Conservation (phyloP, 2,329 filamentous ascomycete genomes). For the Hysterium pulicare region DNA sequence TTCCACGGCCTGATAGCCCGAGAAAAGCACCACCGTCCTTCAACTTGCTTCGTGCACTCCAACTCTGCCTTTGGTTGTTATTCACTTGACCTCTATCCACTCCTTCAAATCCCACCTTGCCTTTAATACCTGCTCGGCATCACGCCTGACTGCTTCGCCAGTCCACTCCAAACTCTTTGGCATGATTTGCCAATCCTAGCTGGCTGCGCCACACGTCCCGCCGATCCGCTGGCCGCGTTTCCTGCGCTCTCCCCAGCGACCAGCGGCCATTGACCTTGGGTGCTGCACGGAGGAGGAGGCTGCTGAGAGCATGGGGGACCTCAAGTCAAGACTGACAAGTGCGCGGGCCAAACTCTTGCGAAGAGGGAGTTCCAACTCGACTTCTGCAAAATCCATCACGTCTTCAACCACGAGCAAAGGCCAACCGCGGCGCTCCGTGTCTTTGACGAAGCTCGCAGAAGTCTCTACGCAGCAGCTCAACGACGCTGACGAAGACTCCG, state of each 20-base stretch:
- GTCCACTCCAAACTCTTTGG: too few species aligned
- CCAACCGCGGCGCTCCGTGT: conserved; percentile 22
- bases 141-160: too few species aligned
- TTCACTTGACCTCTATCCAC: too few species aligned
- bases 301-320: conserved; percentile 27
- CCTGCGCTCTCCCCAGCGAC: neutral
- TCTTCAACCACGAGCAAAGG: conserved; percentile 25
- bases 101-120: too few species aligned
- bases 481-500: conserved; percentile 8
- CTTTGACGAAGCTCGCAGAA: conserved; percentile 30
- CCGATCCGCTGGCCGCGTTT: neutral
- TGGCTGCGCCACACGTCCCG: neutral
- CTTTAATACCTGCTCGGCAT: too few species aligned
- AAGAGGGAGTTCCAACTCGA: conserved; percentile 19
- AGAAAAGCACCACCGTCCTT: too few species aligned
- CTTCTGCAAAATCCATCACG: conserved; percentile 16
- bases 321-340: conserved; percentile 32
- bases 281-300: conserved; percentile 2
- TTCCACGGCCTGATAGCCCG: too few species aligned
- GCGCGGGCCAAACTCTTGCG: conserved; percentile 20
- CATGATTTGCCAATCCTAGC: neutral
- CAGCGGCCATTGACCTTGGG: neutral
- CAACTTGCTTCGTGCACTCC: too few species aligned
- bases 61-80: too few species aligned
- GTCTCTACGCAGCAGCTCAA: conserved; percentile 10